These are phyloP conservation scores for Capsicum pubescens DNA, from an alignment of 257 asterid genomes.

Conservation along the genomic window DNA sequence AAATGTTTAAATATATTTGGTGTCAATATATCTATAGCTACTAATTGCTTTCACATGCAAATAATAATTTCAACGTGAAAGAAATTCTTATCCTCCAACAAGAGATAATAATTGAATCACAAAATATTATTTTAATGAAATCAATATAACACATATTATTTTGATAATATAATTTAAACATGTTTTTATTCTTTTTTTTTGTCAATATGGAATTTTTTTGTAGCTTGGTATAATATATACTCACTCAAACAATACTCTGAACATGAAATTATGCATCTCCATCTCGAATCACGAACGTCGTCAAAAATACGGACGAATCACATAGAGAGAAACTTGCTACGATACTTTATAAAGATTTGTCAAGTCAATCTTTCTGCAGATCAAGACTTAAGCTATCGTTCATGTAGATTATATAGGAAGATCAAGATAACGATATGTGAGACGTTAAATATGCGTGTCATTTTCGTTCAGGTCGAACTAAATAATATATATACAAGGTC, in stretches of 20 bases:
- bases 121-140: neutral
- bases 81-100: neutral
- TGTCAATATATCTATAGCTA: neutral
- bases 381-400: too few species aligned
- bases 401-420: neutral
- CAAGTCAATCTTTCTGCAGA: too few species aligned
- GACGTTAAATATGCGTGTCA: neutral
- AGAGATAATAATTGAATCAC: neutral
- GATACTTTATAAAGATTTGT: neutral
- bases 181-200: neutral
- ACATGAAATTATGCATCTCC: neutral
- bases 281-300: neutral
- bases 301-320: neutral
- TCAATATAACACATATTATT: neutral
- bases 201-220: neutral
- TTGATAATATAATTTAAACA: neutral
- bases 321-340: neutral
- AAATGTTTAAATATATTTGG: neutral
- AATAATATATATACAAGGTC: neutral
- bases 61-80: slow-evolving; percentile 4
- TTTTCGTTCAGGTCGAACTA: neutral
- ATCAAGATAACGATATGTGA: neutral
- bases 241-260: neutral
- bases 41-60: neutral
- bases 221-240: neutral